Evolutionary conservation across 805 yeast genomes (phyloP).

Genomic region (Zygosaccharomyces gambellarensis): DNA sequence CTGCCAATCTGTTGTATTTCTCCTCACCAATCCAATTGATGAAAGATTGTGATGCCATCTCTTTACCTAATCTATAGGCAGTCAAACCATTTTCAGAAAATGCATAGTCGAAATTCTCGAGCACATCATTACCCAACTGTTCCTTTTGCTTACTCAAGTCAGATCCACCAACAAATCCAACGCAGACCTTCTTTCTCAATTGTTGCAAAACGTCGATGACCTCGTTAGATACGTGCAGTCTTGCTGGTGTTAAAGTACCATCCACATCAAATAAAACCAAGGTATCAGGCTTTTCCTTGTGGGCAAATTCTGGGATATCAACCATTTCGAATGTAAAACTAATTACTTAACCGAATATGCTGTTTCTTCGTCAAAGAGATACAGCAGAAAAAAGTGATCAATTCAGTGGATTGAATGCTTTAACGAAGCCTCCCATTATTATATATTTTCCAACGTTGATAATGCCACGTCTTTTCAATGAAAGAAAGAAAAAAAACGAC

Average conservation of each 20-base stretch:
- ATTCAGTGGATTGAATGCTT: background rate
- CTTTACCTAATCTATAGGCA: constrained; percentile 87
- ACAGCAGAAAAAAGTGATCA: background rate
- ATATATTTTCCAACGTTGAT: background rate
- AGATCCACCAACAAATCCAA: constrained; percentile 98
- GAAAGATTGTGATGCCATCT: constrained; percentile 89
- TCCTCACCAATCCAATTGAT: constrained; percentile 94
- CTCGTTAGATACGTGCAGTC: constrained; percentile 71
- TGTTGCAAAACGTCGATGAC: constrained; percentile 65
- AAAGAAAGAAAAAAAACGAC: background rate
- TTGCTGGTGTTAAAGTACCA: constrained; percentile 97
- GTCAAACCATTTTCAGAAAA: constrained; percentile 97
- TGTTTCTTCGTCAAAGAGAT: background rate
- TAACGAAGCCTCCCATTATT: background rate
- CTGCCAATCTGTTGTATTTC: constrained; percentile 82
- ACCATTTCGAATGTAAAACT: constrained; percentile 8
- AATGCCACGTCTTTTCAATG: background rate
- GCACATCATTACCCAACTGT: constrained; percentile 80
- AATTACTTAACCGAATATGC: background rate
- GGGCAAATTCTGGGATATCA: constrained; percentile 49
- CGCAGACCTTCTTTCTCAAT: constrained; percentile 85
- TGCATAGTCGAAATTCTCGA: constrained; percentile 86
- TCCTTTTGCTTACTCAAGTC: constrained; percentile 92
- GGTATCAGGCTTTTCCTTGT: constrained; percentile 78
- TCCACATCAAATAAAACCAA: constrained; percentile 95